phyloP scores from a whole-genome alignment of 345 rosid genomes.

The Citrus sp. region DNA sequence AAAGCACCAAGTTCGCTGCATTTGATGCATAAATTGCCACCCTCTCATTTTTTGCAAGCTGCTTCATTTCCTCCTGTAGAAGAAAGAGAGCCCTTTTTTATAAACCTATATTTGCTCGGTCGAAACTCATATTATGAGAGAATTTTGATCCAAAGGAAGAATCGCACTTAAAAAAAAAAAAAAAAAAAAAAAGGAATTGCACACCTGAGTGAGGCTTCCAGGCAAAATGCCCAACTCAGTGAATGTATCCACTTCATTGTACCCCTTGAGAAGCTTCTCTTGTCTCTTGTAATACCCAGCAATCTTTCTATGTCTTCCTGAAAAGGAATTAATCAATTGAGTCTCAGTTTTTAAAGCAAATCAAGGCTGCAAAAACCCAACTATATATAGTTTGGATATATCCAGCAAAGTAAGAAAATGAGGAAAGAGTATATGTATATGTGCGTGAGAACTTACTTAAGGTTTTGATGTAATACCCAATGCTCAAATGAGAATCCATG shows the following conservation, averaged over 20 bases:
- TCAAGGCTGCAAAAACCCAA: background rate
- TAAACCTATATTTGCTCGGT: background rate
- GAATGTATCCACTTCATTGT: conserved; percentile 43
- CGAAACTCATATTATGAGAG: background rate
- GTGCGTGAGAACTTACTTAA: conserved; percentile 15
- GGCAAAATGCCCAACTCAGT: conserved; percentile 44
- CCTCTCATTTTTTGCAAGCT: conserved; percentile 30
- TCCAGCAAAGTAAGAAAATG: background rate
- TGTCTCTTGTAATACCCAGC: conserved; percentile 45
- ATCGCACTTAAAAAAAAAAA: background rate
- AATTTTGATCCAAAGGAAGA: background rate
- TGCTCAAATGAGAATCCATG: conserved; percentile 15
- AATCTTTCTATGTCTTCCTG: conserved; percentile 33
- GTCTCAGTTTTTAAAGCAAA: background rate
- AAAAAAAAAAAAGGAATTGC: background rate
- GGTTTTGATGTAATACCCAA: conserved; percentile 6
- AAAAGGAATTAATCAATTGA: background rate
- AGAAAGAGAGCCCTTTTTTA: background rate
- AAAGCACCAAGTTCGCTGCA: conserved; percentile 42
- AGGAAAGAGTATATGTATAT: no score
- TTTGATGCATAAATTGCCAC: conserved; percentile 38
- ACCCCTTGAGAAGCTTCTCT: conserved; percentile 39
- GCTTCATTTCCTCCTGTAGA: conserved; percentile 27
- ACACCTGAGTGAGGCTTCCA: conserved; percentile 33
- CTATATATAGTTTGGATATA: no score